A percentile compares a stretch with the other conserved stretches of the same genome.
These are phyloP conservation scores for Phalaenopsis aphrodite DNA, from an alignment of 106 monocot genomes.

Conservation along the genomic window DNA sequence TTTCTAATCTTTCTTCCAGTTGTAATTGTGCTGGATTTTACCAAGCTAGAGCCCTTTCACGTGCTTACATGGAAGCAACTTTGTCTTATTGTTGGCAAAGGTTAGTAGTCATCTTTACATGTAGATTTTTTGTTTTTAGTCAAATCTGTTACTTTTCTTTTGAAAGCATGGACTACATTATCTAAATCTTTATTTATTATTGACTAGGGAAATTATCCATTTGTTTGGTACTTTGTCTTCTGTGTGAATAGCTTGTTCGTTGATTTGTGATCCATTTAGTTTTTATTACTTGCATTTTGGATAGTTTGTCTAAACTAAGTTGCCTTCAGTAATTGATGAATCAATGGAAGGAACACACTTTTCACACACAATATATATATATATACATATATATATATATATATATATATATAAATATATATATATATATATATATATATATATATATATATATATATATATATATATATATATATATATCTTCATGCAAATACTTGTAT, in stretches of 20 bases:
- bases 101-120: slow-evolving; percentile 13
- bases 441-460: too few species aligned
- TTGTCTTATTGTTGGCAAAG: slow-evolving; percentile 89
- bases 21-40: slow-evolving; percentile 59
- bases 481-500: neutral
- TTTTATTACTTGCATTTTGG: neutral
- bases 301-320: neutral
- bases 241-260: neutral
- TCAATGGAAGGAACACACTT: neutral
- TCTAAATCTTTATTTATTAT: neutral
- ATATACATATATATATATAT: too few species aligned
- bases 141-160: neutral
- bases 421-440: too few species aligned
- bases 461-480: too few species aligned
- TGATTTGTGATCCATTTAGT: neutral
- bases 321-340: neutral
- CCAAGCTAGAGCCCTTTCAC: slow-evolving; percentile 61
- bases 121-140: neutral
- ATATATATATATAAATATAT: too few species aligned
- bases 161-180: neutral
- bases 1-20: slow-evolving; percentile 74
- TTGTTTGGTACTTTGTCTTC: neutral
- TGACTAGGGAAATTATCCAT: neutral
- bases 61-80: slow-evolving; percentile 67
- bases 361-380: neutral